A percentile compares a stretch with the other conserved stretches of the same genome.
Evolutionary conservation across 164 flowering plant genomes (phyloP).

Genomic region (Vitis cinerea): DNA sequence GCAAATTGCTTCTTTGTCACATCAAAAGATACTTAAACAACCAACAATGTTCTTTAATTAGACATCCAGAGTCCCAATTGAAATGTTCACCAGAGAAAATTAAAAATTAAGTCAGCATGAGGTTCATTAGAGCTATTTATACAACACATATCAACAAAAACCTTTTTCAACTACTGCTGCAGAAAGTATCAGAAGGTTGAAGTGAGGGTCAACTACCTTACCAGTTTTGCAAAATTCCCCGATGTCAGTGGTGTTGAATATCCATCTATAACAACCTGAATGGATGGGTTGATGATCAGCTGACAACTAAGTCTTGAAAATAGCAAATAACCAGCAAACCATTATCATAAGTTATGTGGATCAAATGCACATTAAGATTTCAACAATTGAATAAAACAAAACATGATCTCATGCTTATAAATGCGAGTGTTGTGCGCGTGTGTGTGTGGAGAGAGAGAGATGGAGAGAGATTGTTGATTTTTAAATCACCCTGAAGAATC

Average conservation of each 20-base stretch:
- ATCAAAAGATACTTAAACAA: no score
- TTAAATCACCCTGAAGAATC: not conserved
- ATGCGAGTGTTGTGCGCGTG: not conserved
- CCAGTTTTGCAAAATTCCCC: conserved; percentile 95
- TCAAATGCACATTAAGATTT: not conserved
- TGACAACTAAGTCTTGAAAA: not conserved
- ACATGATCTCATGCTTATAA: not conserved
- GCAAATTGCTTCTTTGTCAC: not conserved
- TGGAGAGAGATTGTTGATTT: not conserved
- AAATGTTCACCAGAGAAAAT: not conserved
- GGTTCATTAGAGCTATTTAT: no score
- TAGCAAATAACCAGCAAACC: not conserved
- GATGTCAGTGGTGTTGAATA: conserved; percentile 94
- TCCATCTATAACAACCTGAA: conserved; percentile 89
- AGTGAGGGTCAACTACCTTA: conserved; percentile 59
- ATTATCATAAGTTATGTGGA: not conserved
- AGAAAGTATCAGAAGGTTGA: conserved; percentile 11
- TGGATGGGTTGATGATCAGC: conserved; percentile 5
- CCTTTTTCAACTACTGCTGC: not conserved
- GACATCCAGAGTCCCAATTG: not conserved
- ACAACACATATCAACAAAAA: not conserved
- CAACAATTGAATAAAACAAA: not conserved
- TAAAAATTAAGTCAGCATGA: no score
- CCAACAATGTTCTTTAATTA: no score
- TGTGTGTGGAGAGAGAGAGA: not conserved